A percentile compares a stretch with the other conserved stretches of the same genome.
Conservation (phyloP, 768 basidiomycete genomes). For the Leccinum broughii region DNA sequence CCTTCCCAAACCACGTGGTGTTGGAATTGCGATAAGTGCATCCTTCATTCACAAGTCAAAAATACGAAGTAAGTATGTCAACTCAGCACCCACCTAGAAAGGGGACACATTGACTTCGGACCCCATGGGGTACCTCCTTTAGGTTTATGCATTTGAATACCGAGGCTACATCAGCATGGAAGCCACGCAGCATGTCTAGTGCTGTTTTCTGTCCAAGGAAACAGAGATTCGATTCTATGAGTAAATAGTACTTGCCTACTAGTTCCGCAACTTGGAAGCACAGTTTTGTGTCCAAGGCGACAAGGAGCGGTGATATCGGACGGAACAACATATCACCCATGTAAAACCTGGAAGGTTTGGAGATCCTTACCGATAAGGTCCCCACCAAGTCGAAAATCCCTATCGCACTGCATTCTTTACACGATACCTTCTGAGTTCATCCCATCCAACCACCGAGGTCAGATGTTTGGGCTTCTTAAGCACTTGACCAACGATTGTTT, state of each 20-base stretch:
- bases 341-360: background rate
- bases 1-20: background rate
- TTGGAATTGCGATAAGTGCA: background rate
- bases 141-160: conserved; percentile 12
- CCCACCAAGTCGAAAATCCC: background rate
- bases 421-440: background rate
- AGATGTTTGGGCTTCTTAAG: background rate
- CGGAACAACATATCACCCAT: conserved; percentile 7
- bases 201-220: conserved; percentile 2
- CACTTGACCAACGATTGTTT: background rate
- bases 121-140: background rate
- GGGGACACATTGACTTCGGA: background rate
- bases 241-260: background rate
- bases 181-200: background rate
- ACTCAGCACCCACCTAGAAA: conserved; percentile 2
- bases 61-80: background rate
- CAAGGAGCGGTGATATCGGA: background rate
- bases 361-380: background rate
- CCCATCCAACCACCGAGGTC: background rate
- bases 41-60: background rate
- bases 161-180: background rate
- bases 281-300: background rate
- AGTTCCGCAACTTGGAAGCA: background rate
- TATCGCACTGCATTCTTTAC: background rate
- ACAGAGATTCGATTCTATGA: background rate